A percentile compares a stretch with the other conserved stretches of the same genome.
Conservation (phyloP, 345 rosid species). For the Citrus australasica region DNA sequence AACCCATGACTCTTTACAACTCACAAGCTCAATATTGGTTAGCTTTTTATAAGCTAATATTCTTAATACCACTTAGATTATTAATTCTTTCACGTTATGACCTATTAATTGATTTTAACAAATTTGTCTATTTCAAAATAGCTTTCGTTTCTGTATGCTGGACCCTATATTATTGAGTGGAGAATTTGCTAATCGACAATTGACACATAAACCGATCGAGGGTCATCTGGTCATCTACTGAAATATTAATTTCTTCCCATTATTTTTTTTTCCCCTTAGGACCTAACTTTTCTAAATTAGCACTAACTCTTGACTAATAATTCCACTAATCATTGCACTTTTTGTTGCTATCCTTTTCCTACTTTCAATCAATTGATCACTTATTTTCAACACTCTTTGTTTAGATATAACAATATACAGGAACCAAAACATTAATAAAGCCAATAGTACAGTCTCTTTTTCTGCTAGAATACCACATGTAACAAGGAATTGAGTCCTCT, state of each 20-base stretch:
- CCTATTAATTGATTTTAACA: slow-evolving; percentile 1
- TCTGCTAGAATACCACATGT: too few species aligned
- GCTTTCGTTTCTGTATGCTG: background rate
- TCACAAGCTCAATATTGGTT: background rate
- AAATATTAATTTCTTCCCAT: background rate
- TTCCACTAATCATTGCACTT: background rate
- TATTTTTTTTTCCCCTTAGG: background rate
- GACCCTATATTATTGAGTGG: background rate
- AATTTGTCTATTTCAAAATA: background rate
- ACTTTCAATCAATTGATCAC: background rate
- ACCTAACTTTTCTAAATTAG: background rate
- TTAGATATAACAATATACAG: background rate
- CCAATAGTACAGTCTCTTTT: too few species aligned
- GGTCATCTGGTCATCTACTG: background rate
- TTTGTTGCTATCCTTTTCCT: background rate
- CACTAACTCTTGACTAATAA: background rate
- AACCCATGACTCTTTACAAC: background rate
- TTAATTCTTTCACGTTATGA: slow-evolving; percentile 21
- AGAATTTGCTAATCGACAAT: background rate
- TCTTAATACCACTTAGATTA: background rate
- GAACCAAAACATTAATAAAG: background rate
- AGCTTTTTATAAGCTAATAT: slow-evolving; percentile 9
- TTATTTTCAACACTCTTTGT: background rate
- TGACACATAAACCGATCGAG: background rate
- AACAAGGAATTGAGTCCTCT: too few species aligned